These are phyloP conservation scores for Aureobasidium lini DNA, from an alignment of 2,329 filamentous ascomycete genomes.

Conservation along the genomic window DNA sequence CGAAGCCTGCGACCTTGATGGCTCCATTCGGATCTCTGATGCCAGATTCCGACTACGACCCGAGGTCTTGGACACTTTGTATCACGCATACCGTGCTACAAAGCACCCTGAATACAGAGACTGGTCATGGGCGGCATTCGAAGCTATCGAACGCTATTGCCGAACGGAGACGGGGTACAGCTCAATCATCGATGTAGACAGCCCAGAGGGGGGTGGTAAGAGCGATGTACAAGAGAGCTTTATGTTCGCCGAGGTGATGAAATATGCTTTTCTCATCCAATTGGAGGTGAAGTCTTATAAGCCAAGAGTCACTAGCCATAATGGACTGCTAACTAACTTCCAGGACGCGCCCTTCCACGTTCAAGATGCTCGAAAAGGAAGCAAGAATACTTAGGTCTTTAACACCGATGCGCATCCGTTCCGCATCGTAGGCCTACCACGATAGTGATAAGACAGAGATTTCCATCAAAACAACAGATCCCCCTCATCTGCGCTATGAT, in stretches of 20 bases:
- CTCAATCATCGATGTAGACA: constrained; percentile 21
- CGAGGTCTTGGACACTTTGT: constrained; percentile 28
- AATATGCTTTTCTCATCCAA: constrained; percentile 23
- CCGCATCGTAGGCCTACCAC: constrained; percentile 16
- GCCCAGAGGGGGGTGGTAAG: constrained; percentile 18
- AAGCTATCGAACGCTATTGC: constrained; percentile 19
- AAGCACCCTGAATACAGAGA: constrained; percentile 25
- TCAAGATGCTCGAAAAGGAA: constrained; percentile 17
- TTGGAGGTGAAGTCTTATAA: constrained; percentile 17
- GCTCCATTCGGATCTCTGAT: constrained; percentile 17
- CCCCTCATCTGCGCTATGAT: too few species aligned
- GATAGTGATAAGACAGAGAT: too few species aligned
- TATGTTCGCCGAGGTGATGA: constrained; percentile 22
- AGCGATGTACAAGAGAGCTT: constrained; percentile 20
- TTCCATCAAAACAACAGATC: too few species aligned
- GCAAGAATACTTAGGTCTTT: constrained; percentile 24
- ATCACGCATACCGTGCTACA: constrained; percentile 25
- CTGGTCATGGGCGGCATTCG: constrained; percentile 22
- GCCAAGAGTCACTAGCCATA: not conserved
- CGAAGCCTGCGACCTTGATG: constrained; percentile 13
- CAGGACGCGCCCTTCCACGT: constrained; percentile 19
- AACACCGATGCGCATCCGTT: constrained; percentile 28
- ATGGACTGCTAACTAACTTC: not conserved
- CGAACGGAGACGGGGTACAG: constrained; percentile 22
- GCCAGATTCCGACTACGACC: constrained; percentile 19